Conservation (phyloP, 1,139 yeast species). For the Eremothecium sinecaudum region DNA sequence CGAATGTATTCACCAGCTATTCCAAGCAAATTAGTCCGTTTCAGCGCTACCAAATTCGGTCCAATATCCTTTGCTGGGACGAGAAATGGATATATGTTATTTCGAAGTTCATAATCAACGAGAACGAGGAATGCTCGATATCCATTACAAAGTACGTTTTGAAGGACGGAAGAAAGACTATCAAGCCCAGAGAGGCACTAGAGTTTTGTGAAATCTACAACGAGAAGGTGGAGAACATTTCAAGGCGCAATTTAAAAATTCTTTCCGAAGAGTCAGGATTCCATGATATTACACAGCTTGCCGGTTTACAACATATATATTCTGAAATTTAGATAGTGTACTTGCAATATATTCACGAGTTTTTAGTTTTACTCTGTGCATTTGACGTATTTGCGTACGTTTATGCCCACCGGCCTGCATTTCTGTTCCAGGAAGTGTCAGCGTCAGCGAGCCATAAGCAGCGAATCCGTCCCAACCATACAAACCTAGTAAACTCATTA, state of each 20-base stretch:
- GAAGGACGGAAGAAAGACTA: slow-evolving; percentile 62
- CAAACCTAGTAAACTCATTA: background rate
- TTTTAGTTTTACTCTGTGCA: too few species aligned
- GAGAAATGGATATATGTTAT: slow-evolving; percentile 73
- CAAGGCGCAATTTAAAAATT: slow-evolving; percentile 32
- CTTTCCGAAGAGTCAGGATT: slow-evolving; percentile 24
- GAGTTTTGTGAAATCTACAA: slow-evolving; percentile 47
- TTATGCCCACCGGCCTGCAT: too few species aligned
- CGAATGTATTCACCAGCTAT: slow-evolving; percentile 59
- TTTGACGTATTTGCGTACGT: too few species aligned
- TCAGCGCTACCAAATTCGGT: slow-evolving; percentile 44
- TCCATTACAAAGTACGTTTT: slow-evolving; percentile 74
- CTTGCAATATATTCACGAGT: too few species aligned
- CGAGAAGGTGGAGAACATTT: slow-evolving; percentile 41
- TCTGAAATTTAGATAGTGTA: too few species aligned
- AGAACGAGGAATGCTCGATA: slow-evolving; percentile 39
- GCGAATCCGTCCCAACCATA: slow-evolving; percentile 1
- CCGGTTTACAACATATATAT: slow-evolving; percentile 10
- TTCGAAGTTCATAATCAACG: slow-evolving; percentile 43
- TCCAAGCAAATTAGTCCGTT: slow-evolving; percentile 65
- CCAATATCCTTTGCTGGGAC: slow-evolving; percentile 75
- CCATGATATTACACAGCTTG: slow-evolving; percentile 24
- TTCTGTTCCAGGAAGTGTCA: slow-evolving; percentile 4
- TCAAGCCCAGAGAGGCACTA: slow-evolving; percentile 53
- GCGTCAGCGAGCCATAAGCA: slow-evolving; percentile 5